Evolutionary conservation across 805 yeast species (phyloP).

Genomic region (Crinitomyces ghanaensis): DNA sequence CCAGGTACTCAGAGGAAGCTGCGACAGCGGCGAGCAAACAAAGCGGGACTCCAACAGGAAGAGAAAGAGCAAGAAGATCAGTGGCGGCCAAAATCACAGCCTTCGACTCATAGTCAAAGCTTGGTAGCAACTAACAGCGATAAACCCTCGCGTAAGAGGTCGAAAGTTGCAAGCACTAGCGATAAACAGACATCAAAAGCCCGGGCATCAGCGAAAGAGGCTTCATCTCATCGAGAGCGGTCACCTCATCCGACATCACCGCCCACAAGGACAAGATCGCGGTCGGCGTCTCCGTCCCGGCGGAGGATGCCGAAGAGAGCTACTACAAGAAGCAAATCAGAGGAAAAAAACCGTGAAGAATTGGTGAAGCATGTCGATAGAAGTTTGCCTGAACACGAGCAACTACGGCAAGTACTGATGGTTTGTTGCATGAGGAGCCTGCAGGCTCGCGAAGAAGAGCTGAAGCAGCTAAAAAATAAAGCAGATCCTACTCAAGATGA

Average conservation of each 20-base stretch:
- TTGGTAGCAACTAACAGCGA: too few relatives aligned
- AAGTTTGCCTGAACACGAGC: constrained; percentile 57
- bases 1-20: too few relatives aligned
- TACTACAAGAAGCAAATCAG: too few relatives aligned
- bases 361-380: constrained; percentile 53
- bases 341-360: constrained; percentile 41
- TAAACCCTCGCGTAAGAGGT: too few relatives aligned
- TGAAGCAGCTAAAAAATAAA: constrained; percentile 17
- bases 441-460: constrained; percentile 18
- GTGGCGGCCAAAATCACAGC: too few relatives aligned
- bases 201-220: constrained; percentile 20
- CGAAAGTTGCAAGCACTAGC: constrained; percentile 33
- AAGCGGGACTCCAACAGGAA: too few relatives aligned
- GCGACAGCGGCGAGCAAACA: too few relatives aligned
- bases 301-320: too few relatives aligned
- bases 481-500: constrained; percentile 18
- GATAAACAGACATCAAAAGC: constrained; percentile 27
- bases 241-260: constrained; percentile 51
- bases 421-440: constrained; percentile 54
- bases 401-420: constrained; percentile 54
- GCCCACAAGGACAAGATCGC: too few relatives aligned
- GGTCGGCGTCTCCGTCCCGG: too few relatives aligned
- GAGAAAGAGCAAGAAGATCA: too few relatives aligned
- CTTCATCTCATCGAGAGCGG: constrained; percentile 38
- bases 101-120: too few relatives aligned